Evolutionary conservation across 306 rosid genomes (phyloP).

Genomic region (Phaseolus lunatus): DNA sequence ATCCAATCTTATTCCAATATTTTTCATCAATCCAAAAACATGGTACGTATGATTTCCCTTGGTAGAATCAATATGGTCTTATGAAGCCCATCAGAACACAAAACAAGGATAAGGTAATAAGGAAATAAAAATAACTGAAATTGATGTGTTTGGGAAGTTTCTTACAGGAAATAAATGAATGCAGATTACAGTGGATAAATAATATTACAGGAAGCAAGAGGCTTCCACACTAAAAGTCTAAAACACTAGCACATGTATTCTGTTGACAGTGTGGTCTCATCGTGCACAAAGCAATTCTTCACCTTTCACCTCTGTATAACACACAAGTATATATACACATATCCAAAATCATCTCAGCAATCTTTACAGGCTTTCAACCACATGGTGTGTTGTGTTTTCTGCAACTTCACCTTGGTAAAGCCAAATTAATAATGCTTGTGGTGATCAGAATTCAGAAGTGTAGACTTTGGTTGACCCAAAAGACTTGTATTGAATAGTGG

Average conservation of each 20-base stretch:
- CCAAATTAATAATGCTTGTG: conserved; percentile 60
- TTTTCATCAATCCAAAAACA: background rate
- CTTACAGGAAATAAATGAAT: conserved; percentile 48
- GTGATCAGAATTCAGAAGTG: conserved; percentile 36
- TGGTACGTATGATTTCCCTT: background rate
- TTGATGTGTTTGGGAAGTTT: conserved; percentile 41
- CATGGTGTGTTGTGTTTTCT: conserved; percentile 80
- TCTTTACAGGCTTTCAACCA: conserved; percentile 60
- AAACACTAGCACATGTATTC: conserved; percentile 70
- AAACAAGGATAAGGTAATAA: background rate
- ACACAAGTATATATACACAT: conserved; percentile 55
- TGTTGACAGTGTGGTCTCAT: conserved; percentile 50
- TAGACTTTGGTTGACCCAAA: conserved; percentile 48
- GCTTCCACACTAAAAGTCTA: conserved; percentile 51
- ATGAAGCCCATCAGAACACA: background rate
- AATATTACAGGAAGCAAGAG: conserved; percentile 64
- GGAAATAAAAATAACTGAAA: background rate
- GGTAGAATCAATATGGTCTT: background rate
- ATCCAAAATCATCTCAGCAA: conserved; percentile 58
- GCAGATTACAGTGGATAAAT: conserved; percentile 39
- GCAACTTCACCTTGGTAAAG: conserved; percentile 89
- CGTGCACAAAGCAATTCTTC: conserved; percentile 58
- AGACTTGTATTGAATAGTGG: conserved; percentile 32
- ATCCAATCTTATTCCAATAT: background rate
- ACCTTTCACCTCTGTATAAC: conserved; percentile 43